Percentiles rank a stretch among this genome's conserved stretches.
Conservation (phyloP, 345 rosid genomes). For the Murraya paniculata region DNA sequence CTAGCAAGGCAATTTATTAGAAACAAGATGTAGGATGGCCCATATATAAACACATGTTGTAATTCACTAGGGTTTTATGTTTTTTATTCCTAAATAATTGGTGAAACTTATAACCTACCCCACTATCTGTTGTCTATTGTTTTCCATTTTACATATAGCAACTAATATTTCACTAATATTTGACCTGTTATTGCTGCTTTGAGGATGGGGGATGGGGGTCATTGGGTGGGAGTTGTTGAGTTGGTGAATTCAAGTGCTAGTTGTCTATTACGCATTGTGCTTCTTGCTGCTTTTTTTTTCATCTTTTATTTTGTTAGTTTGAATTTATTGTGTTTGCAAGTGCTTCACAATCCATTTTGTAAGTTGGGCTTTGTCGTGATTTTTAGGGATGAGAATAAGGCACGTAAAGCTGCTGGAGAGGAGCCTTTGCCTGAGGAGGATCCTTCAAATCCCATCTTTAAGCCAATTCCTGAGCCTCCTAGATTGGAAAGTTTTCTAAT, state of each 20-base stretch:
- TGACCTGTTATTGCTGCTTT: not conserved
- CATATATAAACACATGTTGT: too few relatives aligned
- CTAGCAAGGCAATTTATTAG: too few relatives aligned
- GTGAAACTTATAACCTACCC: too few relatives aligned
- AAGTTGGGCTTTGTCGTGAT: constrained; percentile 11
- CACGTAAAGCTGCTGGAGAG: constrained; percentile 87
- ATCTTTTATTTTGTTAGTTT: not conserved
- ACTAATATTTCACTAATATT: not conserved
- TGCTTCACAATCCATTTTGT: not conserved
- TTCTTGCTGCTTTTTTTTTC: not conserved
- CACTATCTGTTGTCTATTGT: too few relatives aligned
- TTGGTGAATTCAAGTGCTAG: not conserved
- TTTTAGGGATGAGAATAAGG: constrained; percentile 78
- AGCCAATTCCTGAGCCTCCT: constrained; percentile 89
- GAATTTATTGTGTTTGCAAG: not conserved
- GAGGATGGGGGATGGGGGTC: not conserved
- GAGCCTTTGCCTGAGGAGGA: constrained; percentile 98
- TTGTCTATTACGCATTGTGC: not conserved
- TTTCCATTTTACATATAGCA: not conserved
- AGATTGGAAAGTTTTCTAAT: constrained; percentile 93
- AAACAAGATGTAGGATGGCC: too few relatives aligned
- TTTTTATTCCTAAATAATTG: too few relatives aligned
- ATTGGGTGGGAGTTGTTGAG: not conserved
- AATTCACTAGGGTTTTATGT: too few relatives aligned
- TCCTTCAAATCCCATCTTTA: constrained; percentile 86